Evolutionary conservation across 1,284 basidiomycete species (phyloP), one percentile per base, ranked within the genome.

Genomic region (Inonotus obliquus): DNA sequence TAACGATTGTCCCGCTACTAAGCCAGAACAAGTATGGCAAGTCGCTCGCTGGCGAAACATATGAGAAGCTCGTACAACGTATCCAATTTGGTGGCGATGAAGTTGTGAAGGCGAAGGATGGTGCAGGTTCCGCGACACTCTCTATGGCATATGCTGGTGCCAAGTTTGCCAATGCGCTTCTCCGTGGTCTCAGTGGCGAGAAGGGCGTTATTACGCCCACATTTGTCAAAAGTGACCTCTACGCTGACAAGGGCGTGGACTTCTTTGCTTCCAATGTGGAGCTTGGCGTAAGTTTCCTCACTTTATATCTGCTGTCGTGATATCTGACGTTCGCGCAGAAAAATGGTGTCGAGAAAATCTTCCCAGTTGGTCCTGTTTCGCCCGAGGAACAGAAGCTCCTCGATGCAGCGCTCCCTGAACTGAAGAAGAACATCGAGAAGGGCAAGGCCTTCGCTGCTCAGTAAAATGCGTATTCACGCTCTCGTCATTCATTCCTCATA

Each of bases 371-470:
- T 57, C 69, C 79, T 44, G 72, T 97, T 69, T 82, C 89, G 38
- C 79, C 86, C 51, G 83, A 90, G 73, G 95, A 97, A 80, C 75
- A 96, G 82, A 86, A 89, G 75, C 84, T 96, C 65, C 79, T 97
- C 71, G 90, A 87, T 51, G 94, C 89, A 55, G 93, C 90, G 81
- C 75, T 96, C 72, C 93, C 94, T 66, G 94, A 96, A 73, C 84
- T 96, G 71, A 91, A 92, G 85, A 95, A 94, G 86, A 97, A 97
- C 87, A 96, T 98, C 71, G 87, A 92, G 77, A 96, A 95, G 87
- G 94, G 94, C 77, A 87, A 84, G 76, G 81, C 85, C 63, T 95
- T 96, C 70, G 89, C 87, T 71, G 69, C 70, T 58, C 61, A 62
- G 53, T 63, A 63, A 21, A 49, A 19, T 29, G 41, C n/a, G 44